Base-by-base conservation (phyloP, 495 filamentous ascomycete species). In the Parathielavia hyrcaniae region DNA sequence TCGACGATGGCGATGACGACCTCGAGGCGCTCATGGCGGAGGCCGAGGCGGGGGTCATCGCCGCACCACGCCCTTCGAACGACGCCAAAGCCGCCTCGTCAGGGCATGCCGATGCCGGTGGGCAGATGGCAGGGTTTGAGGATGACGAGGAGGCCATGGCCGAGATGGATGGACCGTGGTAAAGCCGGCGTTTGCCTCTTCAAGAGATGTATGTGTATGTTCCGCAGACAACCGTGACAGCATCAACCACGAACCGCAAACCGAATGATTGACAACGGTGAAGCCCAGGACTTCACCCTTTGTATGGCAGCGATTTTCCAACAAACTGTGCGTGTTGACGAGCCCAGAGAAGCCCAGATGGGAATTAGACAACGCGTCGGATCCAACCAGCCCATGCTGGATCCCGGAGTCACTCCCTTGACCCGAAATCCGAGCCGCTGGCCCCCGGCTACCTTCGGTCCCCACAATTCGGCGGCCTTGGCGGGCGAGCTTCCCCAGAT, bases 81-180 rank as follows among this genome's bases (percentile, higher is more conserved):
- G 49, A 20, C 17, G 17, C 7, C 13, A 47, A 59, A n/a, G 19
- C 12, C 26, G 50, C 12, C n/a, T 22, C 49, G 23, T 36, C 55
- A 10, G 16, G 7, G 1, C 40, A 41, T 1, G 20, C 17, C 13
- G 56, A 47, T 34, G 13, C 35, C 23, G 55, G 20, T 1, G 22
- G 6, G 4, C 16, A 20, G 26, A 30, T 20, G 1, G 17, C 13
- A 0, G 13, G 17, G 6, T 81, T 77, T 63, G 78, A 72, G 5
- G 84, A 84, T 59, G 86, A 86, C 34, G 80, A 86, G 73, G 85
- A 82, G 50, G 83, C 77, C 5, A 84, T 88, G 83, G 84, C 77
- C 26, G 84, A 79, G 55, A 81, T 89, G 76, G 81, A 80, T 32
- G 82, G 72, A 9, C 65, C 81, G 49, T 86, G 81, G 82, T 86